These are phyloP conservation scores for Penicillium corylophilum DNA, from an alignment of 2,329 filamentous ascomycete species.

Conservation along the genomic window DNA sequence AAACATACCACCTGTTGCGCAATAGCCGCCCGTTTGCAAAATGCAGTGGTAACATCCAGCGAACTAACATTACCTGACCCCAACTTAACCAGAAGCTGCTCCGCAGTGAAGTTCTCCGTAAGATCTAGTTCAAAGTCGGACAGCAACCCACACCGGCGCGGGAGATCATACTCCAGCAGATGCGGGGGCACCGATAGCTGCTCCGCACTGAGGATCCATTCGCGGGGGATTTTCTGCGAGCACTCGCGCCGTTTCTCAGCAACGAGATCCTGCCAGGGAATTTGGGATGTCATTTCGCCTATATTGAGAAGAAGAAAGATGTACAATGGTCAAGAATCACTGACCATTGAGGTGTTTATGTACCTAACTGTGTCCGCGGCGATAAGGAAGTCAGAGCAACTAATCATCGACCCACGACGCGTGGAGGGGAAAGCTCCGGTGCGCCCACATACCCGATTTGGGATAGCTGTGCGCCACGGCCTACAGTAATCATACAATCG, in stretches of 20 bases:
- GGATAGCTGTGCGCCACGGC: constrained; percentile 2
- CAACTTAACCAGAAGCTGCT: constrained; percentile 19
- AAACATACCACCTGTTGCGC: constrained; percentile 36
- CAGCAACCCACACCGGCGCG: constrained; percentile 44
- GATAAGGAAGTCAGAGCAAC: not conserved
- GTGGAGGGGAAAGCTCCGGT: not conserved
- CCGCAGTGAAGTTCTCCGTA: constrained; percentile 36
- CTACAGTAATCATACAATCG: not conserved
- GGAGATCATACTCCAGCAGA: constrained; percentile 22
- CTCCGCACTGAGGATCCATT: constrained; percentile 31
- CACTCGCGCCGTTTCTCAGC: constrained; percentile 31
- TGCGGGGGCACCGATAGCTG: constrained; percentile 8
- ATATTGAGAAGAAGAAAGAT: constrained; percentile 1
- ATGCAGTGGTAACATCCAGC: constrained; percentile 30
- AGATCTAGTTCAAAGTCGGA: constrained; percentile 49
- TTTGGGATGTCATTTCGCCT: not conserved
- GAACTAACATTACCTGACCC: constrained; percentile 21
- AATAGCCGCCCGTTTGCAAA: constrained; percentile 42
- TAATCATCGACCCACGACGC: not conserved
- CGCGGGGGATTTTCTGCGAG: constrained; percentile 30
- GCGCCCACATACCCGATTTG: constrained; percentile 21
- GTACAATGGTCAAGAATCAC: not conserved
- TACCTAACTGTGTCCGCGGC: not conserved
- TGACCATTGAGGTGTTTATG: not conserved
- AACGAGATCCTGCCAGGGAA: constrained; percentile 22